Conservation (phyloP, 2,329 filamentous ascomycete genomes). For the Monilinia polystroma region DNA sequence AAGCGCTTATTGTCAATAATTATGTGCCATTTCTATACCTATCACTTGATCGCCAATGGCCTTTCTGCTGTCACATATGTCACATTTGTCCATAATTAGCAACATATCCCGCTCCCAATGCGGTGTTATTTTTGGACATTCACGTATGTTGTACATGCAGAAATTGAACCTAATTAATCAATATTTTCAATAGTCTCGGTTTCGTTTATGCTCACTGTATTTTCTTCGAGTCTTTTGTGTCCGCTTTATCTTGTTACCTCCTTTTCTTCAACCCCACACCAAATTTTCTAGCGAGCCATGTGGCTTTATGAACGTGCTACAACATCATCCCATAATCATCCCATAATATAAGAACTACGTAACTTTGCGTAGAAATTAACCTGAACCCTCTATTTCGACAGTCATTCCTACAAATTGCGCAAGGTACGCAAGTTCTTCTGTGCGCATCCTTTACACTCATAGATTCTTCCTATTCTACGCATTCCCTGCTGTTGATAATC, state of each 20-base stretch:
- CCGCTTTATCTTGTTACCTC: background rate
- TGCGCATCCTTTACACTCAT: conserved; percentile 18
- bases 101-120: conserved; percentile 14
- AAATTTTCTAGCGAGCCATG: conserved; percentile 3
- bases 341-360: background rate
- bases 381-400: background rate
- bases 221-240: background rate
- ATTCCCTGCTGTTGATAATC: background rate
- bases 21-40: conserved; percentile 15
- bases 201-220: background rate
- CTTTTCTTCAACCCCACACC: conserved; percentile 10
- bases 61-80: background rate
- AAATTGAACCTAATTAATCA: conserved; percentile 23
- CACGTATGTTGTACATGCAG: conserved; percentile 9
- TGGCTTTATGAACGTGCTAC: conserved; percentile 5
- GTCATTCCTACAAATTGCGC: background rate
- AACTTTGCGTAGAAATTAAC: background rate
- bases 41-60: conserved; percentile 8
- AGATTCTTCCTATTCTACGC: conserved; percentile 2
- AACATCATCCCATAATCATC: background rate
- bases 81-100: conserved; percentile 23
- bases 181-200: conserved; percentile 21
- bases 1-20: conserved; percentile 23
- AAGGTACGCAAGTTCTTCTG: conserved; percentile 11
- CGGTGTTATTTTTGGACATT: conserved; percentile 25